A percentile compares a stretch with the other conserved stretches of the same genome.
Conservation (phyloP, 2,329 filamentous ascomycete species). For the Aspergillus thermomutatus region DNA sequence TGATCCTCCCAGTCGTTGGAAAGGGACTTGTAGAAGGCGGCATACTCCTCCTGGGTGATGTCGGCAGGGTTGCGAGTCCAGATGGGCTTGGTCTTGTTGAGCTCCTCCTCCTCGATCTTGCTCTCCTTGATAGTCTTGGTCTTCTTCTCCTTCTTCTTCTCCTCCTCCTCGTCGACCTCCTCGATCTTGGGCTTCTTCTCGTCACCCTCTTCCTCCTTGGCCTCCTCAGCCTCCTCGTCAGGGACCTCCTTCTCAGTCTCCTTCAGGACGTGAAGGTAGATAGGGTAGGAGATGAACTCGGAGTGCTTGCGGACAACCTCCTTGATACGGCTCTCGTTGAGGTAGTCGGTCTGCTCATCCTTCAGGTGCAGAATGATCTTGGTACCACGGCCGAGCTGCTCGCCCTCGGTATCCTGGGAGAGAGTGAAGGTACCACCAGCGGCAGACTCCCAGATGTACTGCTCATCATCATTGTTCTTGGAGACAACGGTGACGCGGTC, state of each 20-base stretch:
- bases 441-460: slow-evolving; percentile 98
- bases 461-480: slow-evolving; percentile 99
- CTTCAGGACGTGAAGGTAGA: slow-evolving; percentile 99
- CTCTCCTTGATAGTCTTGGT: slow-evolving; percentile 99
- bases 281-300: slow-evolving; percentile 99
- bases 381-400: slow-evolving; percentile 88
- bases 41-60: slow-evolving; percentile 95
- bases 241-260: slow-evolving; percentile 99
- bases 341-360: slow-evolving; percentile 98
- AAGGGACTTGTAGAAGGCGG: slow-evolving; percentile 99
- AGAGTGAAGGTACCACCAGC: slow-evolving; percentile 98
- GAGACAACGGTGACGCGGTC: slow-evolving; percentile 94
- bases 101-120: slow-evolving; percentile 97
- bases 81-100: slow-evolving; percentile 99
- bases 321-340: slow-evolving; percentile 99
- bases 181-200: slow-evolving; percentile 97
- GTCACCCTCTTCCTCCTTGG: slow-evolving; percentile 69
- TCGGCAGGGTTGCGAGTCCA: slow-evolving; percentile 98
- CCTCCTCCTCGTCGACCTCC: slow-evolving; percentile 82
- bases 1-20: slow-evolving; percentile 99
- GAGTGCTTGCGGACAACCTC: slow-evolving; percentile 99
- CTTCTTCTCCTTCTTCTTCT: slow-evolving; percentile 92
- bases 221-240: slow-evolving; percentile 83
- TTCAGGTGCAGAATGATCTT: slow-evolving; percentile 99
- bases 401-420: slow-evolving; percentile 81